These are phyloP conservation scores for Alternaria triticina DNA, from an alignment of 2,329 filamentous ascomycete species.

Conservation along the genomic window DNA sequence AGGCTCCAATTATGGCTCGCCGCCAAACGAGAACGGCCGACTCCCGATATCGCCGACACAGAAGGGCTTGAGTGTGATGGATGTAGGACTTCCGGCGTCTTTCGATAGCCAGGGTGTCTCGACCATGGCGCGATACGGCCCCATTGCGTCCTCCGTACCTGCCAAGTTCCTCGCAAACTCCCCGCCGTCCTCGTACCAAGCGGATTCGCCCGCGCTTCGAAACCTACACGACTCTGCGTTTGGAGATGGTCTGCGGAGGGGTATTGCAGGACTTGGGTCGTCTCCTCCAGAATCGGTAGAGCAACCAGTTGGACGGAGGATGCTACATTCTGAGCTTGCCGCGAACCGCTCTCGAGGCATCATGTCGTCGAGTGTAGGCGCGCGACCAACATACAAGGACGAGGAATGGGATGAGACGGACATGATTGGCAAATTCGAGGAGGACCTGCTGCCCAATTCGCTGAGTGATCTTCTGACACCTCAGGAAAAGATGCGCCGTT, in stretches of 20 bases:
- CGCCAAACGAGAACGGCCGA: constrained; percentile 70
- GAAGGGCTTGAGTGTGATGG: constrained; percentile 82
- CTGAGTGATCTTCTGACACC: constrained; percentile 69
- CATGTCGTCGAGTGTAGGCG: constrained; percentile 66
- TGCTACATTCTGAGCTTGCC: constrained; percentile 68
- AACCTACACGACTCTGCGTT: constrained; percentile 71
- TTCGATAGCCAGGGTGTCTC: constrained; percentile 97
- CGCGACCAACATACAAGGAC: constrained; percentile 50
- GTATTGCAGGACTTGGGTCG: constrained; percentile 48
- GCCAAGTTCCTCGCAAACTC: constrained; percentile 90
- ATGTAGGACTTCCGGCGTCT: constrained; percentile 89
- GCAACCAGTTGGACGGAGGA: constrained; percentile 66
- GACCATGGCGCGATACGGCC: constrained; percentile 85
- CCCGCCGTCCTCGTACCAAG: constrained; percentile 68
- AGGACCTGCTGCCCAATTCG: constrained; percentile 81
- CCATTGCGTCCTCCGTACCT: constrained; percentile 90
- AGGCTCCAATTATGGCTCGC: constrained; percentile 78
- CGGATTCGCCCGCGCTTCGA: constrained; percentile 67
- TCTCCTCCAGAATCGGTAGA: constrained; percentile 69
- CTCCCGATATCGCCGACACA: constrained; percentile 79
- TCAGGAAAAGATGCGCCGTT: constrained; percentile 65
- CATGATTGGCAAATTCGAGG: constrained; percentile 77
- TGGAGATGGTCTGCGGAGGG: constrained; percentile 70
- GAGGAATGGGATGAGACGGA: constrained; percentile 60
- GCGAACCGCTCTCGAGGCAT: constrained; percentile 61